Conservation (phyloP, 768 basidiomycete genomes). For the Tulasnella sp. region DNA sequence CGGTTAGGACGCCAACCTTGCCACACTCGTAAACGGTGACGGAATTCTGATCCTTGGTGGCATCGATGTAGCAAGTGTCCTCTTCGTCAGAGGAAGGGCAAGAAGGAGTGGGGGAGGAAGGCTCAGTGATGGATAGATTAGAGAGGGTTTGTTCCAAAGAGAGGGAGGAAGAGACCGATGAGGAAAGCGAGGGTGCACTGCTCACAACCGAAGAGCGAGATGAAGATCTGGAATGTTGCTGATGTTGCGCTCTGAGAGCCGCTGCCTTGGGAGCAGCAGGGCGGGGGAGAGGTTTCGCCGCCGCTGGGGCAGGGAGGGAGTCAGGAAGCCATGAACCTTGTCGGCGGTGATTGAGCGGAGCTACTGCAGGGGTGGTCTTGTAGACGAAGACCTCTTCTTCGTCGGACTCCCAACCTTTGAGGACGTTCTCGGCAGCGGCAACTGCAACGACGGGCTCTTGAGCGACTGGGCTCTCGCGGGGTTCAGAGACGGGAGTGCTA, state of each 20-base stretch:
- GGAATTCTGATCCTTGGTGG: constrained; percentile 1
- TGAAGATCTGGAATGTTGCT: background rate
- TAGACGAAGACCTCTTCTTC: constrained; percentile 7
- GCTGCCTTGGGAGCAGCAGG: too few species aligned
- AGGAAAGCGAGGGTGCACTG: background rate
- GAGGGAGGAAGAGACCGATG: background rate
- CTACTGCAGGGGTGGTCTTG: background rate
- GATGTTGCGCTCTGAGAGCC: too few species aligned
- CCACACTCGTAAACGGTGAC: constrained; percentile 19
- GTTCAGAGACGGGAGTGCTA: background rate
- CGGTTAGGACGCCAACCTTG: constrained; percentile 17
- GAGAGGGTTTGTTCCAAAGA: background rate
- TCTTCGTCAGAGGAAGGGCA: constrained; percentile 1
- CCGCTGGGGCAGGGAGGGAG: background rate
- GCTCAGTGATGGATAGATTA: background rate
- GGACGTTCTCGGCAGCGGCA: constrained; percentile 13
- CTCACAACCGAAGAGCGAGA: constrained; percentile 1
- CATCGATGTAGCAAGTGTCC: constrained; percentile 12
- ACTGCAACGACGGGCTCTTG: constrained; percentile 7
- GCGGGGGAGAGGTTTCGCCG: background rate
- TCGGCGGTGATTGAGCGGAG: background rate
- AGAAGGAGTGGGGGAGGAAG: constrained; percentile 3
- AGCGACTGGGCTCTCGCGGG: background rate
- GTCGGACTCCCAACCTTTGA: background rate
- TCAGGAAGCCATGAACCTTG: constrained; percentile 1